Evolutionary conservation across 2,329 filamentous ascomycete genomes (phyloP), one percentile per base, ranked within the genome.

Genomic region (Ascochyta clinopodiicola): DNA sequence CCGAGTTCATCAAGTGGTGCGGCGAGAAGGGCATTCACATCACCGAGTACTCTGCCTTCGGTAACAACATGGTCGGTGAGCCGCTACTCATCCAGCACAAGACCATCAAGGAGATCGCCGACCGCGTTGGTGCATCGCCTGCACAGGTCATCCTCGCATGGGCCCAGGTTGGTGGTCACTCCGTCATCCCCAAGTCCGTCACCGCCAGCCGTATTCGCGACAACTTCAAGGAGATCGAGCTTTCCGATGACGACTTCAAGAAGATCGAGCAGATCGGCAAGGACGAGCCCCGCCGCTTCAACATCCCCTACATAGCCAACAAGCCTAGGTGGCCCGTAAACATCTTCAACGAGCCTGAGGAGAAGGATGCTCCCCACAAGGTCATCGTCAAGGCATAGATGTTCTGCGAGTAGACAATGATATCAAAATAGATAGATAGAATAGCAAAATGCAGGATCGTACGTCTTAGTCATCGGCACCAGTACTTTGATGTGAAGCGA

Each of bases 91-190:
- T 81, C 63, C 62, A 75, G 45, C 76, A 80, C 57, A 56, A 71
- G 82, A 88, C 69, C 87, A 90, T 83, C 80, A 89, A 75, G 83
- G 86, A 68, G 87, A 88, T 54, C 61, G 89, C 89, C 32, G 79
- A 83, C 66, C 81, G 84, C 62, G 82, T 86, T 12, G 81, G 85
- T 9, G 83, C 88, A 25, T 86, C 87, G 9, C 84, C 91, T 10
- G 88, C 90, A 19, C 91, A 96, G 81, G 82, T 96, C 39, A 83
- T 96, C 60, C 84, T 96, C 67, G 84, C 91, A 70, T 96, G 92
- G 92, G 86, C 91, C 29, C 96, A 91, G 17, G 91, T 96, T 82
- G 66, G 67, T 19, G 69, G 69, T 12, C 63, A 69, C 57, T 64
- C 59, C 17, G 68, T 72, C 46, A 72, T 72, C 34, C 70, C 70